Evolutionary conservation across 225 moss, liverwort and hornwort genomes (phyloP).

Genomic region (Polytrichum commune): DNA sequence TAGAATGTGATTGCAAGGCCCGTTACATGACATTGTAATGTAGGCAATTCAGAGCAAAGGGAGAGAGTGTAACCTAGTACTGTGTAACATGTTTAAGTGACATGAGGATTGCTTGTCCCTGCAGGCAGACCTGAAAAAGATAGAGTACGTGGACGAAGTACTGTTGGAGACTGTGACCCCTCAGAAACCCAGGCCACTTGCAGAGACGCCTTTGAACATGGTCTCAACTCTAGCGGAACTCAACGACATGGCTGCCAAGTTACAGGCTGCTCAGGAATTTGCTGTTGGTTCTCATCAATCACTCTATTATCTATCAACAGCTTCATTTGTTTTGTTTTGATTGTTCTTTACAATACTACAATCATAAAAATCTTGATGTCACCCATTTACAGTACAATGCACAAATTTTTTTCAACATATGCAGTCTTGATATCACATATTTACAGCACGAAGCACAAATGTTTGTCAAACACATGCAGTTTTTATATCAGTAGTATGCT

Average conservation of each 20-base stretch:
- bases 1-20: too few relatives aligned
- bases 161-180: conserved; percentile 51
- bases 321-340: too few relatives aligned
- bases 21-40: too few relatives aligned
- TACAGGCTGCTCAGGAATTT: conserved; percentile 73
- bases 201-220: conserved; percentile 66
- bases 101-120: background rate
- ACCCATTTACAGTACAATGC: too few relatives aligned
- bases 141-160: conserved; percentile 58
- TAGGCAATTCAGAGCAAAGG: too few relatives aligned
- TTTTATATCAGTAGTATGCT: background rate
- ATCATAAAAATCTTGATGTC: too few relatives aligned
- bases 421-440: too few relatives aligned
- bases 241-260: conserved; percentile 71
- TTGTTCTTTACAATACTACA: too few relatives aligned
- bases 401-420: too few relatives aligned
- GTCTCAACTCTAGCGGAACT: conserved; percentile 61
- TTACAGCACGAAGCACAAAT: too few relatives aligned
- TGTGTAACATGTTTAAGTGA: background rate
- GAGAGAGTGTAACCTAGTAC: too few relatives aligned
- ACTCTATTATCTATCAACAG: background rate
- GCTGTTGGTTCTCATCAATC: conserved; percentile 59
- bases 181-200: conserved; percentile 50
- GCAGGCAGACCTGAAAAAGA: conserved; percentile 70
- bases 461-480: too few relatives aligned